Evolutionary conservation across 208 protist genomes (phyloP).

Genomic region (Leishmania amazonensis): DNA sequence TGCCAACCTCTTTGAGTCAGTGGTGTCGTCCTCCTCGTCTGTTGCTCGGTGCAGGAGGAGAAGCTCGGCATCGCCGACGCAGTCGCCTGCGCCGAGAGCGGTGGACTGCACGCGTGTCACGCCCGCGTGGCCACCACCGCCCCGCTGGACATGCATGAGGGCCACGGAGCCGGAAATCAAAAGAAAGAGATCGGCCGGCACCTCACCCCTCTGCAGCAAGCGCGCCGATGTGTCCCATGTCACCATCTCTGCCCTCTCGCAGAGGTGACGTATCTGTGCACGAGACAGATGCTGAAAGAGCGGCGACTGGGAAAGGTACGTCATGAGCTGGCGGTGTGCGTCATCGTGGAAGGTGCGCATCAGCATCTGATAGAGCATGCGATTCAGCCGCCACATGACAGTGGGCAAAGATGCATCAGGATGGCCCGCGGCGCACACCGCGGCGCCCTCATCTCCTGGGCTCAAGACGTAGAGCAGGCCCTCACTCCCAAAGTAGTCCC

Average conservation of each 20-base stretch:
- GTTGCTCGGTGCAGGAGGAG: not conserved
- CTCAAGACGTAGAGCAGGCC: constrained; percentile 14
- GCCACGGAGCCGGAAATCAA: constrained; percentile 17
- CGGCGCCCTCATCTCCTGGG: not conserved
- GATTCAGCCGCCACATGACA: constrained; percentile 19
- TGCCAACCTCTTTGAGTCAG: no score
- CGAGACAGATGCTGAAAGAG: constrained; percentile 12
- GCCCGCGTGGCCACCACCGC: not conserved
- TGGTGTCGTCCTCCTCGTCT: not conserved
- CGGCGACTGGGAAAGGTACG: constrained; percentile 6
- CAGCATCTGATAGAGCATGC: constrained; percentile 15
- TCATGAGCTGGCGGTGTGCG: not conserved
- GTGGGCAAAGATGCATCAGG: not conserved
- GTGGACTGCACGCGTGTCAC: not conserved
- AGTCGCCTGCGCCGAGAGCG: constrained; percentile 8
- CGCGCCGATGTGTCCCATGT: not conserved
- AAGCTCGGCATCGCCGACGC: constrained; percentile 19
- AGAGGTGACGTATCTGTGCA: constrained; percentile 1
- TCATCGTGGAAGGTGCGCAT: constrained; percentile 10
- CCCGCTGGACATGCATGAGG: constrained; percentile 4
- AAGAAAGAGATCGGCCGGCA: constrained; percentile 4
- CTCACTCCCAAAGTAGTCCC: constrained; percentile 12
- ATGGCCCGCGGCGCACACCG: not conserved
- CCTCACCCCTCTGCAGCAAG: constrained; percentile 1
- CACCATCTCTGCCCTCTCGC: not conserved